Evolutionary conservation across 1,139 yeast species (phyloP).

Genomic region (Zygoascus sp.): DNA sequence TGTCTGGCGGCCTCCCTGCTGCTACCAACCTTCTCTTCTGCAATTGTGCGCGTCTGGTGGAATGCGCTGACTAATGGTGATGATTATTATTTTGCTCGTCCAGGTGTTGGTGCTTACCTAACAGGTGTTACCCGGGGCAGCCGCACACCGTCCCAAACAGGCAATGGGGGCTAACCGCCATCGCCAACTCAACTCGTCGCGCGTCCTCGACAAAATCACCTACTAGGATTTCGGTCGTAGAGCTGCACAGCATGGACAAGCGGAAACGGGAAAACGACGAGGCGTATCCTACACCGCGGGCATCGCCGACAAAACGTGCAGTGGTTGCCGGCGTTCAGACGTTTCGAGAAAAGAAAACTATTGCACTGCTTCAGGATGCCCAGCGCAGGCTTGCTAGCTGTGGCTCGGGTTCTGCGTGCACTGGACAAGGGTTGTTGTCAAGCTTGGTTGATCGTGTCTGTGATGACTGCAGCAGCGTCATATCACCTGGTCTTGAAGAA

Average conservation of each 20-base stretch:
- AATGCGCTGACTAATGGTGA: not conserved
- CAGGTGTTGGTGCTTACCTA: not conserved
- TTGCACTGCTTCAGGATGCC: constrained; percentile 17
- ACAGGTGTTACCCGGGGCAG: not conserved
- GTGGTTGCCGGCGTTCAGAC: not conserved
- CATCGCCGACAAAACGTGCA: not conserved
- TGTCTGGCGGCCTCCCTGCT: too few species aligned
- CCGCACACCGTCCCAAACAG: not conserved
- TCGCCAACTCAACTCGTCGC: not conserved
- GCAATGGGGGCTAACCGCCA: not conserved
- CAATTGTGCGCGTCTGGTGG: not conserved
- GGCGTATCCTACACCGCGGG: not conserved
- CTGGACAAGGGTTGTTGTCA: too few species aligned
- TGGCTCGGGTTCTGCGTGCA: not conserved
- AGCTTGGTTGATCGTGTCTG: constrained; percentile 10
- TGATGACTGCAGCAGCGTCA: constrained; percentile 16
- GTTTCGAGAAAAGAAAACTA: constrained; percentile 11
- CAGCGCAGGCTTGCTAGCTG: constrained; percentile 16
- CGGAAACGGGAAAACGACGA: not conserved
- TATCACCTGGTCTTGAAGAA: constrained; percentile 10
- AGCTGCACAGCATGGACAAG: not conserved
- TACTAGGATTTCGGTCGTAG: too few species aligned
- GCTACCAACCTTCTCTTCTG: too few species aligned
- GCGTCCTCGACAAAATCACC: too few species aligned
- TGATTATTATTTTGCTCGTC: not conserved